Base-by-base conservation (phyloP, 108 stramenopile species). In the Conticribra weissflogii region DNA sequence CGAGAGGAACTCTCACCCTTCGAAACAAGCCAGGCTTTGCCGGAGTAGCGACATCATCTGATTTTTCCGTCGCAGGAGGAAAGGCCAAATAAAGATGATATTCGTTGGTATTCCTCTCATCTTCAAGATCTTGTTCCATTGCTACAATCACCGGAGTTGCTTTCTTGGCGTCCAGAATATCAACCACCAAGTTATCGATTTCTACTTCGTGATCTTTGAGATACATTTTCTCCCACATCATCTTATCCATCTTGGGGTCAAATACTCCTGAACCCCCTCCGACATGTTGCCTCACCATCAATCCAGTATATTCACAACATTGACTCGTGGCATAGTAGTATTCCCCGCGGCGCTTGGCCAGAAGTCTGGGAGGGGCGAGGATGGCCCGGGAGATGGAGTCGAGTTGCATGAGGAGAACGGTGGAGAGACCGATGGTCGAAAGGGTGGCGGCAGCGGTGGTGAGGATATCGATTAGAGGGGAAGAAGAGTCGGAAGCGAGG, bases 1-100 rank as follows among this genome's bases (percentile, higher is more conserved):
- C 50, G 9, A 93, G 63, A 32, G 91, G 87, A 24, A 84, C 62
- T 28, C 89, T 86, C 22, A 78, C 72, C 51, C 57, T 69, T 23
- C 62, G 68, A 59, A 63, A 77, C 5, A 62, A 27, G 15, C 18
- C 54, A 2, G 67, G 61, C n/a, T 36, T 36, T 22, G 29, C 48
- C 25, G 63, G 56, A 7, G 68, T 63, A 3, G 28, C 44, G 23
- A 29, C n/a, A 15, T 29, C 46, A 19, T 30, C 44, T 16, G 22
- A 46, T 9, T 36, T 57, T 21, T 61, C 48, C 7, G 32, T 32
- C 14, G 68, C 32, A 9, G 73, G 34, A 2, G 74, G 78, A 45
- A 79, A 79, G 1, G 78, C 78, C 53, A 79, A 44, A 17, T 60
- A 79, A 30, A 79, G 31, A 68, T 79, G 30, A 56, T 68, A 74